Percentiles rank a stretch among this genome's conserved stretches.
These are phyloP conservation scores for Oleoguttula mirabilis DNA, from an alignment of 495 filamentous ascomycete species.

Conservation along the genomic window DNA sequence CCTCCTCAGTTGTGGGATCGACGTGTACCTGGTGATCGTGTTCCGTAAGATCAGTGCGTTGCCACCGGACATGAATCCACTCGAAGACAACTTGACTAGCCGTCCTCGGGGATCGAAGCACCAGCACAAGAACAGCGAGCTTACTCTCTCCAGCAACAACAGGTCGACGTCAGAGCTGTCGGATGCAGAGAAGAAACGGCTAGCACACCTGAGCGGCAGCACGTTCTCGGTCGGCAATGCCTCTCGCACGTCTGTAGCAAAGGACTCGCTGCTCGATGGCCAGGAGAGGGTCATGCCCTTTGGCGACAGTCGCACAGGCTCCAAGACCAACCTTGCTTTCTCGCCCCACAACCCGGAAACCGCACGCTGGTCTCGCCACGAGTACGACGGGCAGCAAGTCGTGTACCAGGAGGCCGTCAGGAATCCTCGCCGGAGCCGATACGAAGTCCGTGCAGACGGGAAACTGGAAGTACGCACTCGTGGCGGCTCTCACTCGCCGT, in stretches of 20 bases:
- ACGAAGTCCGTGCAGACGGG: constrained; percentile 13
- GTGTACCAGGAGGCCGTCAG: constrained; percentile 38
- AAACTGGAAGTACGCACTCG: constrained; percentile 29
- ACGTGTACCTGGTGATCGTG: constrained; percentile 55
- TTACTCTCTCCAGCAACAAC: constrained; percentile 51
- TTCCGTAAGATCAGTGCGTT: constrained; percentile 70
- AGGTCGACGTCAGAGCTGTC: constrained; percentile 20
- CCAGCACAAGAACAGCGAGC: constrained; percentile 68
- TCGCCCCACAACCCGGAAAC: constrained; percentile 34
- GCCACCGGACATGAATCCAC: constrained; percentile 84
- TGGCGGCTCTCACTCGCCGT: constrained; percentile 20
- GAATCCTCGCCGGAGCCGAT: constrained; percentile 33
- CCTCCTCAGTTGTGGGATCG: constrained; percentile 53
- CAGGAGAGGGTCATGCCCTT: constrained; percentile 55
- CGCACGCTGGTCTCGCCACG: constrained; percentile 33
- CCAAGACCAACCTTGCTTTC: constrained; percentile 35
- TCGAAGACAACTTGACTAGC: constrained; percentile 75
- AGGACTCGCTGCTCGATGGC: constrained; percentile 40
- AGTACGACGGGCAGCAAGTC: constrained; percentile 31
- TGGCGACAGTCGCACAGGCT: constrained; percentile 55
- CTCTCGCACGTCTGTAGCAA: constrained; percentile 36
- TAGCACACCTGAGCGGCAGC: constrained; percentile 31
- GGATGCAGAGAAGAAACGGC: constrained; percentile 29
- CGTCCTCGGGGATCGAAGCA: constrained; percentile 43
- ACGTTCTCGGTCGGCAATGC: constrained; percentile 34